Percentiles rank a stretch among this genome's conserved stretches.
Evolutionary conservation across 1,139 yeast genomes (phyloP).

Genomic region (Cylindricascospora bacillispora): DNA sequence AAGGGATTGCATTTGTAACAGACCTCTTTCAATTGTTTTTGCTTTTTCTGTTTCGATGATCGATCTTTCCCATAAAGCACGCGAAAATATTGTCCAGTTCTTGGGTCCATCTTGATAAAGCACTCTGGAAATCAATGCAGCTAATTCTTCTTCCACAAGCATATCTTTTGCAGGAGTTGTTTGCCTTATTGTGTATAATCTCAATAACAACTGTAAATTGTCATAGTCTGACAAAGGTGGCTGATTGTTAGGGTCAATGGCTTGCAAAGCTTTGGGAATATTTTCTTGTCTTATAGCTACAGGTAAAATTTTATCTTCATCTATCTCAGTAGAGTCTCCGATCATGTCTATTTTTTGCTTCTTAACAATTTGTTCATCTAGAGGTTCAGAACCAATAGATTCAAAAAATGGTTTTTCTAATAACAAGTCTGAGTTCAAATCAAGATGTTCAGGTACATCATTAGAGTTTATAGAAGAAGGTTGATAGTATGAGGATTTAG

Average conservation of each 20-base stretch:
- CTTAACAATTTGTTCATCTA: conserved; percentile 29
- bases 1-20: conserved; percentile 81
- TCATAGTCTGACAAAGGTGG: conserved; percentile 65
- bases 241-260: conserved; percentile 70
- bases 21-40: conserved; percentile 86
- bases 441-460: conserved; percentile 39
- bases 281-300: conserved; percentile 47
- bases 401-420: conserved; percentile 66
- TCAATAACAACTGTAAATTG: conserved; percentile 53
- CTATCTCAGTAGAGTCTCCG: conserved; percentile 14
- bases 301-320: conserved; percentile 38
- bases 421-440: conserved; percentile 64
- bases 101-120: conserved; percentile 33
- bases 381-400: conserved; percentile 39
- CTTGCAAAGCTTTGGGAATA: conserved; percentile 44
- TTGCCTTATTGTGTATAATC: conserved; percentile 51
- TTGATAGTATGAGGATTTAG: conserved; percentile 32
- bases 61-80: conserved; percentile 87
- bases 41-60: conserved; percentile 67
- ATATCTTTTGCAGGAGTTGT: conserved; percentile 62
- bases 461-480: conserved; percentile 14
- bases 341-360: conserved; percentile 26
- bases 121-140: conserved; percentile 63
- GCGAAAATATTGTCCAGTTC: conserved; percentile 62
- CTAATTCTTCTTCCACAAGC: conserved; percentile 68